Percentiles rank a stretch among this genome's conserved stretches.
Conservation (phyloP, 2,329 filamentous ascomycete species). For the Drechslera avenae region DNA sequence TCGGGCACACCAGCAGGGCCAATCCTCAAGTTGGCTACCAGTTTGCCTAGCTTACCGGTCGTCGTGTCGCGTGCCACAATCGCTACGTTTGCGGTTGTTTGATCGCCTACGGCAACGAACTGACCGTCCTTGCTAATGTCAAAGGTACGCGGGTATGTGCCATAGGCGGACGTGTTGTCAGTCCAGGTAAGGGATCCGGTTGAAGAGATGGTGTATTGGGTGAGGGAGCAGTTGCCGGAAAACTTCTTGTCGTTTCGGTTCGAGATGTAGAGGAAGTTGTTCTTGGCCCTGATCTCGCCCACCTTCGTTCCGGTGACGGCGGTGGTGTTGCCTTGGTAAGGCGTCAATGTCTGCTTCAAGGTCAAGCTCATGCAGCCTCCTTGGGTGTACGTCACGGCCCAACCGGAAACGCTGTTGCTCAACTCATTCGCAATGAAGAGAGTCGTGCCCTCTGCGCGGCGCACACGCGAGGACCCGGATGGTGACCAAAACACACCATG, state of each 20-base stretch:
- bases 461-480: conserved; percentile 22
- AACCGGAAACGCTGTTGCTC: conserved; percentile 38
- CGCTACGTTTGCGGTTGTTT: conserved; percentile 41
- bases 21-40: conserved; percentile 35
- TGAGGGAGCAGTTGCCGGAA: conserved; percentile 41
- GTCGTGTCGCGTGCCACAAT: conserved; percentile 36
- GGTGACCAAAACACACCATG: conserved; percentile 59
- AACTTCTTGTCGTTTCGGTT: conserved; percentile 48
- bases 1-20: conserved; percentile 32
- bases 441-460: conserved; percentile 26
- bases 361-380: conserved; percentile 39
- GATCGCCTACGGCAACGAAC: conserved; percentile 39
- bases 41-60: conserved; percentile 35
- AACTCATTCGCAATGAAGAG: conserved; percentile 46
- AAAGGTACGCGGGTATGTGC: conserved; percentile 45
- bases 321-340: conserved; percentile 38
- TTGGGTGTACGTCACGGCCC: conserved; percentile 37
- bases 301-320: conserved; percentile 39
- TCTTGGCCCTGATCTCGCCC: conserved; percentile 41
- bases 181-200: conserved; percentile 37
- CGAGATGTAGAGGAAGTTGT: conserved; percentile 41
- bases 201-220: conserved; percentile 40
- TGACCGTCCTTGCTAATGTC: conserved; percentile 43
- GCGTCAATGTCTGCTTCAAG: conserved; percentile 40
- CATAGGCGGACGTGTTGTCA: conserved; percentile 37